Evolutionary conservation across 495 filamentous ascomycete genomes (phyloP), one percentile per base, ranked within the genome.

Genomic region (Usnea hakonensis): DNA sequence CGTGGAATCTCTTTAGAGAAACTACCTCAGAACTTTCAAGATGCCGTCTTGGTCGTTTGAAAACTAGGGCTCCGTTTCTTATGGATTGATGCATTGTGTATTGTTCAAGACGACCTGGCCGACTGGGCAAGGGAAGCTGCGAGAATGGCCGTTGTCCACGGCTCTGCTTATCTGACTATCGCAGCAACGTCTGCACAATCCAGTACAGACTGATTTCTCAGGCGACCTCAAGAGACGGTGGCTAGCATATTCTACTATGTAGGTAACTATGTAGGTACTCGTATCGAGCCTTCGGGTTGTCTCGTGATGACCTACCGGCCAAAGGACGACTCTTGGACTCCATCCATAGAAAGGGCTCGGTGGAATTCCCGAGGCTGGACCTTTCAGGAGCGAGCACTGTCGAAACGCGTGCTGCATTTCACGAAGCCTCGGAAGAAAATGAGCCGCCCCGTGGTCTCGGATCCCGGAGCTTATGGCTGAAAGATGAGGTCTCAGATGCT

Each of bases 361-460:
- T 75, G 73, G 73, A 67, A 73, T 58, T 68, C 60, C 3, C 55
- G 73, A 9, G 73, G 62, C 9, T 75, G 73, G 73, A 75, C 73
- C 23, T 76, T 72, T 54, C 74, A 78, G 58, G 76, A 77, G 55
- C 67, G 66, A 17, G 53, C 75, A 1, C 46, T 76, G 4, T 74
- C 74, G 23, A 66, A 64, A 26, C 65, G 75, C 8, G 43, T 67
- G 4, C 57, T 77, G 3, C 36, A 70, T 50, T 76, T 74, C 56
- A 71, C 67, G 37, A 56, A 13, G 11, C 50, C 50, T 63, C 60
- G 14, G 60, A 63, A 37, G 23, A 37, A n/a, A 53, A 60, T 30
- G 43, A 14, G 17, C 16, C 33, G 28, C 35, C 26, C n/a, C 58
- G 58, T n/a, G 30, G 37, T 52, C 32, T 32, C 16, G 4, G 23